Base-by-base conservation (phyloP, 2,329 filamentous ascomycete genomes). In the Pleomassaria siparia region DNA sequence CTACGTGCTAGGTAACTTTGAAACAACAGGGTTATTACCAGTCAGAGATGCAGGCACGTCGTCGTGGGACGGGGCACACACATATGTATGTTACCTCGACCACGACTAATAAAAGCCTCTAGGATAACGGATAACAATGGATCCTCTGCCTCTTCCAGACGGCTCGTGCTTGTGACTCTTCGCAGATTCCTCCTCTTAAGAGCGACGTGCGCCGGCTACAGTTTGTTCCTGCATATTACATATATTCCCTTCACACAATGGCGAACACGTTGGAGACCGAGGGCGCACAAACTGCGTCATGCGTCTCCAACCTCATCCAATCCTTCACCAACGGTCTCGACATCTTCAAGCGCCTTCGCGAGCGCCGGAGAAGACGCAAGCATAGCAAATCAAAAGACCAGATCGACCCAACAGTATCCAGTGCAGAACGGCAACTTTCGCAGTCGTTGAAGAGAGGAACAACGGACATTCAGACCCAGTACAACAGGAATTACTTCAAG, bases 241-340 rank as follows among this genome's bases (percentile, higher is more conserved):
- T n/a, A n/a, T n/a, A n/a, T n/a, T n/a, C n/a, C n/a, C n/a, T n/a
- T n/a, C n/a, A n/a, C n/a, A 32, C 51, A 40, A 69, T 66, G 65
- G 55, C 59, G 46, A 58, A 55, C 30, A 50, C 54, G 40, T 40
- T 54, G 32, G 54, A 60, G 35, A 49, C 50, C 36, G 53, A 36
- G 40, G 53, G 54, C 49, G 5, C 29, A 6, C 49, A 56, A 59
- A 67, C 7, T 41, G 32, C 7, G 44, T 54, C 47, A 43, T 70
- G 68, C 42, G 72, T 77, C 15, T 58, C 66, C 15, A 69, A 70
- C 26, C 71, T 77, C 45, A 69, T 76, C 26, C 67, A 71, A 32
- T 74, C 74, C 6, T 77, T 76, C 54, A 64, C 71, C 29, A 71
- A 71, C 53, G 73, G 74, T 21, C 60, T 76, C 25, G 72, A 76